Base-by-base conservation (phyloP, 768 basidiomycete genomes). In the Mrakia frigida region DNA sequence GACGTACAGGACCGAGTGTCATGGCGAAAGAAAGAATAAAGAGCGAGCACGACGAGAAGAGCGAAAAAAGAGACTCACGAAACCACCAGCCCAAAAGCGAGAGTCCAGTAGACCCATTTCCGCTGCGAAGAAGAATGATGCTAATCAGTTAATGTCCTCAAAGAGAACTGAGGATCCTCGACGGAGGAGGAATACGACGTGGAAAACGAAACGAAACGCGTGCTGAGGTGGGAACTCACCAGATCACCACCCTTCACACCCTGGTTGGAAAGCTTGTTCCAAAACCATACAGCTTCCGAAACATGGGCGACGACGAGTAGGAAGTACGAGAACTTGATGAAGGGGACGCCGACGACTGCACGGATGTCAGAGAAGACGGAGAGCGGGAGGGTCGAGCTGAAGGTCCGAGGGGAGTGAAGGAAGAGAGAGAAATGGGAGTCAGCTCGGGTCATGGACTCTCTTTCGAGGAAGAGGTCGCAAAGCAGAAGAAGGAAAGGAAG, bases 251-350 rank as follows among this genome's bases (percentile, higher is more conserved):
- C n/a, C 50, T 43, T 69, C 33, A 75, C 67, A 4, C 65, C 68
- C n/a, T 56, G 28, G 35, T 37, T 39, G 2, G 33, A 43, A 0
- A 75, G 52, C 46, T 35, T 68, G 14, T 13, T n/a, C 21, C 35
- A 25, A 41, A 70, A 75, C 74, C 74, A 75, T 14, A 70, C 28
- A 31, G 39, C 53, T 56, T 75, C 74, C 10, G 16, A 28, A 1
- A 43, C 41, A 28, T 75, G 74, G 3, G 68, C 74, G 18, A 43
- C 74, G 37, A 75, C 41, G 41, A 75, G 68, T 39, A 75, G 7
- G 28, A 39, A 56, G 37, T 75, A 75, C 33, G 68, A 70, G n/a
- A 28, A 25, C 39, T 70, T 70, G 53, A 75, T 23, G 43, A 68
- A 50, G 14, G 9, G 14, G 0, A 60, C 0, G 2, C 74, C 74